Percentiles rank a stretch among this genome's conserved stretches.
Conservation (phyloP, 768 basidiomycete genomes). For the Sarcodon aspratus region DNA sequence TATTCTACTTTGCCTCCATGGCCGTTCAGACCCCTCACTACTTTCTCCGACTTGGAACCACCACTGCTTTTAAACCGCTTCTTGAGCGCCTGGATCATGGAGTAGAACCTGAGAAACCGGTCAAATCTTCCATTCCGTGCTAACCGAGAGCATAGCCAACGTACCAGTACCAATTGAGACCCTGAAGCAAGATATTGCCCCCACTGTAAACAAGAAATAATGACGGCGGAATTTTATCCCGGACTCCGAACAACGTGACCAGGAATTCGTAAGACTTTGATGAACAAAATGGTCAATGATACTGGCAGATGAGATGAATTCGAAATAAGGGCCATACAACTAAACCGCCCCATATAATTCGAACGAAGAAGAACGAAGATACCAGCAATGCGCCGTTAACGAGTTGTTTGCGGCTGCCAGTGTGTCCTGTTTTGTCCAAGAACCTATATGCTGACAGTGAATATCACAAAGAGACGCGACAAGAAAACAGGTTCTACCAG, state of each 20-base stretch:
- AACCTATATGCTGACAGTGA: slow-evolving; percentile 36
- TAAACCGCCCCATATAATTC: slow-evolving; percentile 61
- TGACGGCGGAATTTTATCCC: slow-evolving; percentile 37
- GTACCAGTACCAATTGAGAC: slow-evolving; percentile 73
- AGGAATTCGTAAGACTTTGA: slow-evolving; percentile 29
- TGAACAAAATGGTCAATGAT: not conserved
- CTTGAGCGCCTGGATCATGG: not conserved
- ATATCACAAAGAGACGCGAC: not conserved
- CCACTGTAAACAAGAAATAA: slow-evolving; percentile 35
- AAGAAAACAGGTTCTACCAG: slow-evolving; percentile 38
- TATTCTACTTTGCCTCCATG: too few relatives aligned
- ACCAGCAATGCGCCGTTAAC: slow-evolving; percentile 65
- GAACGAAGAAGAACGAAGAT: slow-evolving; percentile 52
- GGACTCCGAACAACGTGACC: slow-evolving; percentile 41
- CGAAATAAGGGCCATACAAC: slow-evolving; percentile 19
- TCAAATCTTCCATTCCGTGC: too few relatives aligned
- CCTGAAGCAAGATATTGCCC: slow-evolving; percentile 58
- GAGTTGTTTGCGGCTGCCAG: slow-evolving; percentile 55
- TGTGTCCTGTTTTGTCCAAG: slow-evolving; percentile 65
- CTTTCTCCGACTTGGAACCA: too few relatives aligned
- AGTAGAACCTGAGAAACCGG: not conserved
- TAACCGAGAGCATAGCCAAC: slow-evolving; percentile 2
- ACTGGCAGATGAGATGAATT: slow-evolving; percentile 20
- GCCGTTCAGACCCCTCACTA: too few relatives aligned
- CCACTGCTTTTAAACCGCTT: not conserved